Evolutionary conservation across 768 basidiomycete species (phyloP), one percentile per base, ranked within the genome.

Genomic region (Trametes villosa): DNA sequence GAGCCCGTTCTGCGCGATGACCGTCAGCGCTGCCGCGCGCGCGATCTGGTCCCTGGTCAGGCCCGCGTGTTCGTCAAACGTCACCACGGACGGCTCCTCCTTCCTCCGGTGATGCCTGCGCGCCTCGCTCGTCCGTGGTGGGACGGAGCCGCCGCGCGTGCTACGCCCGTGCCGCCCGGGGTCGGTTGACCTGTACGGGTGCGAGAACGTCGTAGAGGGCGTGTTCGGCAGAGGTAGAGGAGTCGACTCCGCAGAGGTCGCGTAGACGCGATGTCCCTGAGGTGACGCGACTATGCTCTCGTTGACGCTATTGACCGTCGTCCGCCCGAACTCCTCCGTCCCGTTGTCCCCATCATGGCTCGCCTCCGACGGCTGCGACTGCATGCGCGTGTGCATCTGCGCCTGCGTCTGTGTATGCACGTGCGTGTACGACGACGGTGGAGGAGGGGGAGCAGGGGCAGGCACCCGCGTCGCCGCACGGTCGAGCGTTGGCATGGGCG

Each of bases 1-100:
- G 9, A 84, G 66, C 3, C 93, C 94, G 15, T 83, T 83, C 61
- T 89, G 85, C 40, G 85, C 82, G 42, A 89, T 79, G 58, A 96
- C 83, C 20, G 81, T 76, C 30, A 90, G 77, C 17, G 82, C 72
- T 0, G 86, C 83, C 3, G 88, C 94, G 22, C 79, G 79, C 4
- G 78, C 74, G 57, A 95, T 78, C 66, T 90, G 84, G 11, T 77
- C 73, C 5, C 72, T 63, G 0, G 83, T 84, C 0, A 91, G 89
- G 3, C 79, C 69, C 4, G 75, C 75, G 69, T 81, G 77, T 71
- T 83, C 83, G 13, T 76, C 70, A 55, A 81, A 76, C 13, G 64
- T 61, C 4, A 29, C 53, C 29, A 50, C 41, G 22, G 38, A 36
- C 18, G 54, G 45, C 47, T 54, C 59, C 30, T 41, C 26, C 29